These are phyloP conservation scores for Tylopilus vinaceipallidus DNA, from an alignment of 768 basidiomycete genomes.

Conservation along the genomic window DNA sequence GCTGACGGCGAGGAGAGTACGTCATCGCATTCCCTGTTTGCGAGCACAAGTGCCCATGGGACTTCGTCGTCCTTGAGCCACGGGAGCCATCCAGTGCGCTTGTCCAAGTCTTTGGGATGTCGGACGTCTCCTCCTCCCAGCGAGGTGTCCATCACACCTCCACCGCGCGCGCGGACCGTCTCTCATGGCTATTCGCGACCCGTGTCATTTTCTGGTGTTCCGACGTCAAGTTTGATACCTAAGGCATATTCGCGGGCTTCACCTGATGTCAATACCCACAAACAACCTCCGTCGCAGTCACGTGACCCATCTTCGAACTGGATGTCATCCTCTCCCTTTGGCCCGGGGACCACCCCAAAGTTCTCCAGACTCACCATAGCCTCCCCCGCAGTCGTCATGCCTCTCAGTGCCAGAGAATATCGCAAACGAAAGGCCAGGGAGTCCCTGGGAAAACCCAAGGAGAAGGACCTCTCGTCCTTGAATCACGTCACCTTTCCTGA, in stretches of 20 bases:
- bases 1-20: slow-evolving; percentile 19
- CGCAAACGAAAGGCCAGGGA: slow-evolving; percentile 20
- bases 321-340: slow-evolving; percentile 31
- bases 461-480: slow-evolving; percentile 1
- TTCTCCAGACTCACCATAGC: slow-evolving; percentile 32
- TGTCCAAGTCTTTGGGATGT: slow-evolving; percentile 11
- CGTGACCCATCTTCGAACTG: slow-evolving; percentile 29
- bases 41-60: slow-evolving; percentile 7
- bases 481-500: slow-evolving; percentile 17
- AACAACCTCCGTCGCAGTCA: slow-evolving; percentile 20
- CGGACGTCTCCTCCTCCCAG: slow-evolving; percentile 3
- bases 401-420: slow-evolving; percentile 29
- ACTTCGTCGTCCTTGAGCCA: slow-evolving; percentile 23
- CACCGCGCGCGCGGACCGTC: slow-evolving; percentile 22
- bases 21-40: slow-evolving; percentile 21
- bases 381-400: slow-evolving; percentile 30
- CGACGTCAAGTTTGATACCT: neutral
- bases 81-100: slow-evolving; percentile 5
- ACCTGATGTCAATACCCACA: slow-evolving; percentile 6
- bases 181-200: slow-evolving; percentile 21
- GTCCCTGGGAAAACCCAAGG: slow-evolving; percentile 5
- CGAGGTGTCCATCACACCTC: slow-evolving; percentile 9
- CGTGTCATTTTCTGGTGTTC: neutral
- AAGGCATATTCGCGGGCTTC: slow-evolving; percentile 15
- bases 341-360: slow-evolving; percentile 26